phyloP scores from a whole-genome alignment of 2,329 filamentous ascomycete genomes.

The Hypoxylon sp. region DNA sequence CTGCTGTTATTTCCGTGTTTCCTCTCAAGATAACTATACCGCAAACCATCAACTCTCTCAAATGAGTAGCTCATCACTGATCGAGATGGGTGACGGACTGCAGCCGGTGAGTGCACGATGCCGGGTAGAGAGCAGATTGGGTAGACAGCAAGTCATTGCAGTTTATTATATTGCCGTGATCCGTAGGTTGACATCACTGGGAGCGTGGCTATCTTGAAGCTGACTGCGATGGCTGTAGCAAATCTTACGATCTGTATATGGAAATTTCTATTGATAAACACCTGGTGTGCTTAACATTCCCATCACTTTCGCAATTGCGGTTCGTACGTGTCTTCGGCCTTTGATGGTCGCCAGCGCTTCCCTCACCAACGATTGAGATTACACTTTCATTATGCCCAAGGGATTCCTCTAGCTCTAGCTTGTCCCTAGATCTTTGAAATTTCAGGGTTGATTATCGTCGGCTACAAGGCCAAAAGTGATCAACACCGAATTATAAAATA shows the following conservation, averaged over 20 bases:
- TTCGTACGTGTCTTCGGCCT: not conserved
- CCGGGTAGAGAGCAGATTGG: not conserved
- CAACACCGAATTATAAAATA: conserved; percentile 21
- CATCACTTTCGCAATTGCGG: not conserved
- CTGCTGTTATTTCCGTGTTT: conserved; percentile 3
- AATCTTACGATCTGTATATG: conserved; percentile 16
- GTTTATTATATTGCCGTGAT: conserved; percentile 4
- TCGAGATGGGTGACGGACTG: conserved; percentile 2
- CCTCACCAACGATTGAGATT: not conserved
- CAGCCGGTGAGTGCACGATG: not conserved
- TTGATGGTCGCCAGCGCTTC: not conserved
- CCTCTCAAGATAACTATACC: not conserved
- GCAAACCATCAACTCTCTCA: not conserved
- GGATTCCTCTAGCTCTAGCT: not conserved
- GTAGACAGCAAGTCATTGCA: not conserved
- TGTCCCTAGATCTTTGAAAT: not conserved
- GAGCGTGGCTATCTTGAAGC: conserved; percentile 4
- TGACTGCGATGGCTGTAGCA: not conserved
- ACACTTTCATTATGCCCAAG: conserved; percentile 8
- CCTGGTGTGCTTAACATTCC: conserved; percentile 9
- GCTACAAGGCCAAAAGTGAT: conserved; percentile 4
- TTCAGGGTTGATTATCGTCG: conserved; percentile 9
- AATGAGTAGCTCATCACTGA: not conserved
- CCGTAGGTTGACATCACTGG: not conserved
- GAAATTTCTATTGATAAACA: conserved; percentile 1